phyloP scores from a whole-genome alignment of 2,329 filamentous ascomycete genomes.

The Alternaria incomplexa region DNA sequence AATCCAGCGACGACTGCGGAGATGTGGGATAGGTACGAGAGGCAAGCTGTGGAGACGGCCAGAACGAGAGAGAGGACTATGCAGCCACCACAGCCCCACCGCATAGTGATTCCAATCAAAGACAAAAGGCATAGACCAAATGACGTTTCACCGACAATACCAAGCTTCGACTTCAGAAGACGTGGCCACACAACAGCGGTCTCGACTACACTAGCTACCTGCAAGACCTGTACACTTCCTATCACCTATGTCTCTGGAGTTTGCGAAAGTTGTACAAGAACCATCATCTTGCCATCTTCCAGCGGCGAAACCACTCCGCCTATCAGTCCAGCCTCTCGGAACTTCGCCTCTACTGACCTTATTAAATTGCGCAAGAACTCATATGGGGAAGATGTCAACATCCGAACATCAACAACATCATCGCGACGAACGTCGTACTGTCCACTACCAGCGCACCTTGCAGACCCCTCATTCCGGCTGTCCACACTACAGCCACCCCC shows the following conservation, averaged over 20 bases:
- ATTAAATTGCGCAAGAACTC: constrained; percentile 26
- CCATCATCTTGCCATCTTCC: constrained; percentile 25
- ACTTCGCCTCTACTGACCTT: constrained; percentile 32
- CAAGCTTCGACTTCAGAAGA: constrained; percentile 35
- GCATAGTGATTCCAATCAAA: constrained; percentile 28
- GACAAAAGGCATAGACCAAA: constrained; percentile 10
- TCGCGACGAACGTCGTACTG: constrained; percentile 25
- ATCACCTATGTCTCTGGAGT: constrained; percentile 36
- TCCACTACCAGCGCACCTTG: constrained; percentile 25
- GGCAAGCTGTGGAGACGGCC: constrained; percentile 38
- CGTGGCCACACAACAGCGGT: constrained; percentile 11
- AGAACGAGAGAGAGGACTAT: constrained; percentile 33
- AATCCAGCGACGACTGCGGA: constrained; percentile 38
- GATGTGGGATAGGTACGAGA: constrained; percentile 46
- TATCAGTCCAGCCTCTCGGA: constrained; percentile 29
- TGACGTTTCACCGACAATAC: constrained; percentile 14
- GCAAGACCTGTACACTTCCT: constrained; percentile 38
- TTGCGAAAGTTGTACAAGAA: constrained; percentile 41
- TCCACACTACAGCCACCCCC: constrained; percentile 37
- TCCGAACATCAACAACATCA: constrained; percentile 21
- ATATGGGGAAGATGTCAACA: constrained; percentile 15
- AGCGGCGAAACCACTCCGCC: constrained; percentile 36
- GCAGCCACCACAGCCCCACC: constrained; percentile 19
- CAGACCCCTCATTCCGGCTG: constrained; percentile 38
- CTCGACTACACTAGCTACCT: constrained; percentile 33